Base-by-base conservation (phyloP, 179 eudicot genomes). In the Spinacia oleracea region DNA sequence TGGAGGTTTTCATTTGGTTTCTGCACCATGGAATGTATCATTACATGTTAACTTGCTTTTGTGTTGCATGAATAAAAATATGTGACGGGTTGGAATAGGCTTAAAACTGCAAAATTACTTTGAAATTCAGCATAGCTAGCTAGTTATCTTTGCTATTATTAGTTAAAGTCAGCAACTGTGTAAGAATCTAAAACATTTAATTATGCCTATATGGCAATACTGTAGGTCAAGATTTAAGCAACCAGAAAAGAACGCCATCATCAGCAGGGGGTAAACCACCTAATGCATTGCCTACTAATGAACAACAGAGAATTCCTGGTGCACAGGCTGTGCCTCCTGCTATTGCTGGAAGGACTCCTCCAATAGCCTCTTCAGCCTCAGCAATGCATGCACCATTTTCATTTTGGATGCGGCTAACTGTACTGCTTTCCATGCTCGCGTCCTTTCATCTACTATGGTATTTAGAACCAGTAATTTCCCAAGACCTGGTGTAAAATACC, bases 261-360 rank as follows among this genome's bases (percentile, higher is more conserved):
- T 75, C 89, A n/a, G 69, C 84, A 7, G 68, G 79, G n/a, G 82
- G 77, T 76, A 82, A 81, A 21, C 70, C 90, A 12, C 83, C 92
- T 0, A 89, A 80, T 64, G 82, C 95, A 75, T 78, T 96, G 80
- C 99, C 98, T 2, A 75, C 89, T 62, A 78, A 87, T 11, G 95
- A 89, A 82, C 89, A 91, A 78, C 93, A 91, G 79, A 91, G 80
- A 50, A 53, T 81, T 3, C 88, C 89, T 29, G 84, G 82, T 66
- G 88, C 84, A 14, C 89, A 82, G 46, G 98, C 92, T 27, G 88
- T 89, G 70, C 81, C 92, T 77, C 97, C 97, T 29, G 97, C 96
- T 27, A 82, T 91, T 78, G 93, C 98, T 51, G 97, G 91, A 69
- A 87, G 87, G 85, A 87, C 98, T 31, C 89, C 93, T 83, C 70